These are phyloP conservation scores for Capronia epimyces DNA, from an alignment of 2,329 filamentous ascomycete genomes.

Conservation along the genomic window DNA sequence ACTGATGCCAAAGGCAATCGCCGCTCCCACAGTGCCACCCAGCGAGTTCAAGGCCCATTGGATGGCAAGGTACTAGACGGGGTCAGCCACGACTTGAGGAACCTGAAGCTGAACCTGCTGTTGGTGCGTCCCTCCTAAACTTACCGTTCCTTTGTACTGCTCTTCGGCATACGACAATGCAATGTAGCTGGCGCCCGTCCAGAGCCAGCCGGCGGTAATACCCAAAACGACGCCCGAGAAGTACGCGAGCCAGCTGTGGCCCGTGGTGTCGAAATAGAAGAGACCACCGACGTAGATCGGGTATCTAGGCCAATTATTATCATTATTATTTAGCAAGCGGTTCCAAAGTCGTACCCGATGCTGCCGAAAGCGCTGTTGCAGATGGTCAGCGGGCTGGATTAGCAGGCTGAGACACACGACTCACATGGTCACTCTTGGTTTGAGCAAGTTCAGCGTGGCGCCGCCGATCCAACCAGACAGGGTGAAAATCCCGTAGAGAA, in stretches of 20 bases:
- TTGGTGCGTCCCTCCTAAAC: no score
- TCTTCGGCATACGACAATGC: slow-evolving; percentile 10
- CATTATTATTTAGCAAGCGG: no score
- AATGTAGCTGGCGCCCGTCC: neutral
- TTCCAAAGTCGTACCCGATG: neutral
- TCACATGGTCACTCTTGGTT: neutral
- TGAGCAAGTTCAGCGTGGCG: neutral
- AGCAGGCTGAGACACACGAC: no score
- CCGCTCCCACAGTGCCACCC: slow-evolving; percentile 17
- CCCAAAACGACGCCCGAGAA: neutral
- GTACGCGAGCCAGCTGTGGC: neutral
- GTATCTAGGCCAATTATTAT: neutral
- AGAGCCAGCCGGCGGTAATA: neutral
- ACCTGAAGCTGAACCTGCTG: neutral
- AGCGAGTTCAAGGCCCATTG: slow-evolving; percentile 15
- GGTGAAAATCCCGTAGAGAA: slow-evolving; percentile 3
- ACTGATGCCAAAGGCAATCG: slow-evolving; percentile 18
- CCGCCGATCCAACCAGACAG: neutral
- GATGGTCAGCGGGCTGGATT: no score
- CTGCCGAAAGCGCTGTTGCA: neutral
- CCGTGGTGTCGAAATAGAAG: neutral
- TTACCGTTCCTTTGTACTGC: slow-evolving; percentile 5
- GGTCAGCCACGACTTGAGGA: neutral
- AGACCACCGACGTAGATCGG: slow-evolving; percentile 2
- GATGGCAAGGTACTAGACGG: slow-evolving; percentile 10